phyloP scores from a whole-genome alignment of 176 grass and related monocot species.

The Leersia perrieri region DNA sequence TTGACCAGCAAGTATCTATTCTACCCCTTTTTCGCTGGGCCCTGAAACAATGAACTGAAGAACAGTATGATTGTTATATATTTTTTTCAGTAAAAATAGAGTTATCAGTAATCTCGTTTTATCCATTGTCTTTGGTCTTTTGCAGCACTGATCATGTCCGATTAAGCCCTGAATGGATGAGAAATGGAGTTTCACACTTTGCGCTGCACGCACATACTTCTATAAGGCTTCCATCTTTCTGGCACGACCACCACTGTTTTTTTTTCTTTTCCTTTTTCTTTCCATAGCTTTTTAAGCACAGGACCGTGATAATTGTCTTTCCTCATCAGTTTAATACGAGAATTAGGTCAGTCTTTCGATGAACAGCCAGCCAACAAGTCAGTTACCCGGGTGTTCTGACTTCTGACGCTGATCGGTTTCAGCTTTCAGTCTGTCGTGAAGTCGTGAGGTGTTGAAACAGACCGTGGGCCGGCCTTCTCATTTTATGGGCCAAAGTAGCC shows the following conservation, averaged over 20 bases:
- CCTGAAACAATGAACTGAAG: not conserved
- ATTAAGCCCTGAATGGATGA: not conserved
- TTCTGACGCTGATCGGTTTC: not conserved
- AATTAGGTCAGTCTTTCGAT: not conserved
- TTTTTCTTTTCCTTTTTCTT: not conserved
- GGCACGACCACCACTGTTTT: not conserved
- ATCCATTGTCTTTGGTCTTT: constrained; percentile 1
- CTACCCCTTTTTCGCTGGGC: not conserved
- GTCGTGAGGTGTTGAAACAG: not conserved
- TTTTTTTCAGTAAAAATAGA: not conserved
- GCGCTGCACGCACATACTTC: not conserved
- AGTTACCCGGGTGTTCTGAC: not conserved
- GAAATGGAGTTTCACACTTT: not conserved
- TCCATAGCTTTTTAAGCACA: not conserved
- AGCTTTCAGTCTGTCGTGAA: not conserved
- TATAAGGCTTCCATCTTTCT: not conserved
- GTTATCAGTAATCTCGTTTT: not conserved
- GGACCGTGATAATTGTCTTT: not conserved
- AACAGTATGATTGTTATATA: not conserved
- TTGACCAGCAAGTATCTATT: constrained; percentile 29
- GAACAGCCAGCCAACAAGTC: not conserved
- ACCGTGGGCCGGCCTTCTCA: not conserved
- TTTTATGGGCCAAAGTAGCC: not conserved
- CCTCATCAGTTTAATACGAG: not conserved
- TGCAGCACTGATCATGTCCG: not conserved